Conservation (phyloP, 768 basidiomycete species). For the Galerina marginata region DNA sequence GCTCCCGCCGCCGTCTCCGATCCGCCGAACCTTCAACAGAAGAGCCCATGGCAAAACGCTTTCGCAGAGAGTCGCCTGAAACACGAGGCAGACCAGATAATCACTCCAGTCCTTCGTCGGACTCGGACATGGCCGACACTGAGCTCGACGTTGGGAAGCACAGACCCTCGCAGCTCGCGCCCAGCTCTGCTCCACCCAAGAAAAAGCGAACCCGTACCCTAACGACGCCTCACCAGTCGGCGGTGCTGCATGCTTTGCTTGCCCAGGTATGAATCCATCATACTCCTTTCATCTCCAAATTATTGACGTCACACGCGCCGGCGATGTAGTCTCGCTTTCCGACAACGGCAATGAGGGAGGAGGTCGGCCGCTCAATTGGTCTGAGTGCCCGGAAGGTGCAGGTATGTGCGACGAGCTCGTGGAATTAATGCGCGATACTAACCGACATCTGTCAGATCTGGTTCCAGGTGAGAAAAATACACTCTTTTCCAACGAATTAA, state of each 20-base stretch:
- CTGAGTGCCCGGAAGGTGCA: constrained; percentile 90
- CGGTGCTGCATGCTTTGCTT: constrained; percentile 85
- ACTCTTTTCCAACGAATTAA: constrained; percentile 13
- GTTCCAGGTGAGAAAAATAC: constrained; percentile 71
- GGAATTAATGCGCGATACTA: constrained; percentile 23
- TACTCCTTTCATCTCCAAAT: neutral
- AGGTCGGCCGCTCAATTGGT: constrained; percentile 87
- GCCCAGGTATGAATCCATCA: constrained; percentile 64
- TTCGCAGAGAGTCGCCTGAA: constrained; percentile 42
- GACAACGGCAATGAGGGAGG: constrained; percentile 85
- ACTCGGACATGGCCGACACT: constrained; percentile 64
- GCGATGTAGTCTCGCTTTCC: constrained; percentile 80
- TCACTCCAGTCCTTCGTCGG: constrained; percentile 49
- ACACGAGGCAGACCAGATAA: constrained; percentile 24
- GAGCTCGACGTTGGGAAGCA: constrained; percentile 54
- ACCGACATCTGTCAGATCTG: constrained; percentile 64
- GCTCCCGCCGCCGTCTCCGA: constrained; percentile 30
- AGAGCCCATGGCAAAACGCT: constrained; percentile 50
- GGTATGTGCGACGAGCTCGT: constrained; percentile 49
- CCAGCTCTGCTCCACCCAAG: constrained; percentile 57
- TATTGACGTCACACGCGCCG: constrained; percentile 3
- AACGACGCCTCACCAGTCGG: constrained; percentile 88
- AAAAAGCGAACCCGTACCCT: constrained; percentile 85
- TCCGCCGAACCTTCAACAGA: constrained; percentile 35
- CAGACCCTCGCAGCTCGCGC: constrained; percentile 45